These are phyloP conservation scores for Obelidium mucronatum DNA, from an alignment of 192 early-diverging fungal species.

Conservation along the genomic window DNA sequence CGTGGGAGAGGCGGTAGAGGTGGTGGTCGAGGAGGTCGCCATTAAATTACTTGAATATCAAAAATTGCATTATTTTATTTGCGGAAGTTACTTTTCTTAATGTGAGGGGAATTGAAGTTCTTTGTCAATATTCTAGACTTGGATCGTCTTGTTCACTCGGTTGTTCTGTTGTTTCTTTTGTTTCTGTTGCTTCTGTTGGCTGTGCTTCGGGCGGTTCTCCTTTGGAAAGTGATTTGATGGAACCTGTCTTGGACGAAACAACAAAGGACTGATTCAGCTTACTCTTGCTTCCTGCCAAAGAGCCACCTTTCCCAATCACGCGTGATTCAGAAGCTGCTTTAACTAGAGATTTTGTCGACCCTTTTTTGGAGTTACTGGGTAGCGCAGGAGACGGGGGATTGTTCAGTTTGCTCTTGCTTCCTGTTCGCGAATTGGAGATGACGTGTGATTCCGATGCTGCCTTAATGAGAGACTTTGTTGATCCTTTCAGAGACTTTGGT, in stretches of 20 bases:
- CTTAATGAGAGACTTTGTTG: slow-evolving; percentile 1
- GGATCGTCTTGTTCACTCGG: not conserved
- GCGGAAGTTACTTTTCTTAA: not conserved
- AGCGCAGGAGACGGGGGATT: too few relatives aligned
- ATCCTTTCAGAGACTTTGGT: not conserved
- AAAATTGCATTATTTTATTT: not conserved
- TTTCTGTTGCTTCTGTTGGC: not conserved
- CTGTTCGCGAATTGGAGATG: not conserved
- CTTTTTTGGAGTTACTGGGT: not conserved
- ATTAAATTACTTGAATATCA: not conserved
- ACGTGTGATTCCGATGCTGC: not conserved
- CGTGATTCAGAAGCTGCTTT: slow-evolving; percentile 5
- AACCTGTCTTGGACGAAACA: not conserved
- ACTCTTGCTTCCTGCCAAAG: not conserved
- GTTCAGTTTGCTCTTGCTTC: not conserved
- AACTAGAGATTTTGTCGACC: not conserved
- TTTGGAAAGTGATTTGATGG: not conserved
- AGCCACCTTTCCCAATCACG: slow-evolving; percentile 5
- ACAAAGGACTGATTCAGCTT: not conserved
- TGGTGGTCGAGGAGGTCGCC: slow-evolving; percentile 1
- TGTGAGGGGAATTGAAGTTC: not conserved
- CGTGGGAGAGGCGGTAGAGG: not conserved
- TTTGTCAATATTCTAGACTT: not conserved
- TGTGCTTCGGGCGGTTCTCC: not conserved
- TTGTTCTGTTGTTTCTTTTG: not conserved